Base-by-base conservation (phyloP, 2,329 filamentous ascomycete species). In the Calonectria henricotiae region DNA sequence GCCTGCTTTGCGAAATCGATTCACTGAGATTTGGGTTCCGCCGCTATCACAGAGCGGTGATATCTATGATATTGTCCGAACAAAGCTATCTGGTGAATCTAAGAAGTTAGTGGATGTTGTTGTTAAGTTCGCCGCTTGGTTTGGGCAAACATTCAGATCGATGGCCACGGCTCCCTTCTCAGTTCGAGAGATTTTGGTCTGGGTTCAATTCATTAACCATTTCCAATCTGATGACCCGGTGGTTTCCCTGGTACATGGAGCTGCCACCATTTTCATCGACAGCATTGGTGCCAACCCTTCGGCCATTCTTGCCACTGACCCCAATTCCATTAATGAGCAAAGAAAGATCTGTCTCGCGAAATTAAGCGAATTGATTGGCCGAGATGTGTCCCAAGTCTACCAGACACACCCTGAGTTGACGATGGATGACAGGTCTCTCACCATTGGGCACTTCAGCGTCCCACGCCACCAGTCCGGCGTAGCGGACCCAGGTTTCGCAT, bases 21-120 rank as follows among this genome's bases (percentile, higher is more conserved):
- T 99, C 80, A 99, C 96, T 0, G 96, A 99, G 82, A 98, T 99
- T 9, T 99, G 96, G 96, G 96, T 98, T 0, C 95, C 96, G 1
- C 89, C 95, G 1, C 85, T 98, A 69, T 95, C 94, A 1, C 93
- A 96, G 70, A 89, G 90, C 62, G 91, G 95, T 35, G 97, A 99
- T 79, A 92, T 98, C 39, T 84, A 95, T 23, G 93, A 97, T 49
- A 99, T 99, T 74, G 90, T 98, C 17, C 85, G 88, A 62, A 90
- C 91, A 13, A 98, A 97, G 80, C 86, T 99, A 20, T 82, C 83
- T 4, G 80, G 86, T 0, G 82, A 84, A 17, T 86, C 89, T 7
- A 87, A 88, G 72, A 79, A 85, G 1, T 87, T 93, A 73, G 90
- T 94, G 0, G 84, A 85, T 41, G 85, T 89, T 5, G 94, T 99